phyloP scores from a whole-genome alignment of 2,329 filamentous ascomycete genomes.

The Graphilbum ipis-grandicollis region DNA sequence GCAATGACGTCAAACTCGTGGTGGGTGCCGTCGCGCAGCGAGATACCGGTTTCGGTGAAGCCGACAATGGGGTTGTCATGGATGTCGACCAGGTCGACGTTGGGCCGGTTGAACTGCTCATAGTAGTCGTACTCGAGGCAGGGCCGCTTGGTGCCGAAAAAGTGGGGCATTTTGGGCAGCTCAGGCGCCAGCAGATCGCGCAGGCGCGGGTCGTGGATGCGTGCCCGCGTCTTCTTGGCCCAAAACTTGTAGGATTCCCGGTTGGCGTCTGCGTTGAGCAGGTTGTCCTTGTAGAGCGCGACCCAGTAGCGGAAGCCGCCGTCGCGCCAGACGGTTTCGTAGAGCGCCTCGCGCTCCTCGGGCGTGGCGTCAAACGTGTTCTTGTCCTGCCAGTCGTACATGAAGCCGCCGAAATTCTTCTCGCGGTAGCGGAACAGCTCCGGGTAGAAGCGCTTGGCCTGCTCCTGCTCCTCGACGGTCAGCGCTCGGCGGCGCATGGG shows the following conservation, averaged over 20 bases:
- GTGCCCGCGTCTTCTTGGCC: conserved; percentile 28
- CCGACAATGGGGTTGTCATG: conserved; percentile 20
- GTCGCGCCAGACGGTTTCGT: conserved; percentile 27
- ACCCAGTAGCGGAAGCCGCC: conserved; percentile 41
- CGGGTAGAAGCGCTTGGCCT: conserved; percentile 23
- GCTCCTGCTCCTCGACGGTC: conserved; percentile 31
- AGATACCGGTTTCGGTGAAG: conserved; percentile 24
- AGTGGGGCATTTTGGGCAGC: conserved; percentile 25
- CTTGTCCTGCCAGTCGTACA: conserved; percentile 35
- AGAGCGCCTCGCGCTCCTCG: conserved; percentile 29
- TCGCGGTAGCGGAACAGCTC: conserved; percentile 34
- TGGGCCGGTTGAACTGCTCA: conserved; percentile 26
- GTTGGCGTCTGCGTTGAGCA: conserved; percentile 29
- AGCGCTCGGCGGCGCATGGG: conserved; percentile 38
- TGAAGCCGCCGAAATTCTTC: conserved; percentile 39
- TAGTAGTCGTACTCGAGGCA: conserved; percentile 26
- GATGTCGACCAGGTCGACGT: conserved; percentile 25
- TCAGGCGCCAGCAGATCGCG: conserved; percentile 33
- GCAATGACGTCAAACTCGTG: conserved; percentile 25
- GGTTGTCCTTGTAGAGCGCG: conserved; percentile 32
- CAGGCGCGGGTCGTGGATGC: conserved; percentile 30
- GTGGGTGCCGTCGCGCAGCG: conserved; percentile 20
- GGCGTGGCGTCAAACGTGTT: conserved; percentile 36
- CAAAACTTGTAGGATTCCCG: conserved; percentile 37
- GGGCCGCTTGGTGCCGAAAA: conserved; percentile 34